Evolutionary conservation across 108 stramenopile genomes (phyloP).

Genomic region (Schizochytrium sp.): DNA sequence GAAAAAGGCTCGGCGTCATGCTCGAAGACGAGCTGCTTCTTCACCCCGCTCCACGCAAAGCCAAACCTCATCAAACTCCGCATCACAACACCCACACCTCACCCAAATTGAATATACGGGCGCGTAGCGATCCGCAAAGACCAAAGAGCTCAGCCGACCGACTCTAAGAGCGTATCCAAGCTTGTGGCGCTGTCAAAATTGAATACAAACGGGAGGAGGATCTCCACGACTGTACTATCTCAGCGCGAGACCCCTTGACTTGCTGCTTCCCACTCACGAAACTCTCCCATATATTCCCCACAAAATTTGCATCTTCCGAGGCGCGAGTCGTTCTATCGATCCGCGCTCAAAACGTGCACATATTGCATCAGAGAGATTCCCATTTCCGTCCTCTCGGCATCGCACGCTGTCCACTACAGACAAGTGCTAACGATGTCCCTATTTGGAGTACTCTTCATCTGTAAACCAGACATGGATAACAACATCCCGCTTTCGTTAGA

Average conservation of each 20-base stretch:
- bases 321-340: no score
- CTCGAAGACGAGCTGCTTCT: neutral
- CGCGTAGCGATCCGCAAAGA: neutral
- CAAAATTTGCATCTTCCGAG: no score
- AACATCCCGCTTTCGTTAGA: no score
- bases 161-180: neutral
- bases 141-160: neutral
- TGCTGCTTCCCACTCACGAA: no score
- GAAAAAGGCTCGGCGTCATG: neutral
- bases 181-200: neutral
- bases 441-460: slow-evolving; percentile 10
- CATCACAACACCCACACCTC: neutral
- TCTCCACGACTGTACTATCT: neutral
- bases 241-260: neutral
- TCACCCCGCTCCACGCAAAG: neutral
- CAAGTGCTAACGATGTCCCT: neutral
- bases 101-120: neutral
- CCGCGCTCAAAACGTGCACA: neutral
- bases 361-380: neutral
- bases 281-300: no score
- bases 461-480: neutral
- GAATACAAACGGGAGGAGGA: neutral
- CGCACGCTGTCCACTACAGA: neutral
- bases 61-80: neutral
- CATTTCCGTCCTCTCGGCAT: slow-evolving; percentile 5